Percentiles rank a stretch among this genome's conserved stretches.
Conservation (phyloP, 306 rosid species). For the Carpinus viminea region DNA sequence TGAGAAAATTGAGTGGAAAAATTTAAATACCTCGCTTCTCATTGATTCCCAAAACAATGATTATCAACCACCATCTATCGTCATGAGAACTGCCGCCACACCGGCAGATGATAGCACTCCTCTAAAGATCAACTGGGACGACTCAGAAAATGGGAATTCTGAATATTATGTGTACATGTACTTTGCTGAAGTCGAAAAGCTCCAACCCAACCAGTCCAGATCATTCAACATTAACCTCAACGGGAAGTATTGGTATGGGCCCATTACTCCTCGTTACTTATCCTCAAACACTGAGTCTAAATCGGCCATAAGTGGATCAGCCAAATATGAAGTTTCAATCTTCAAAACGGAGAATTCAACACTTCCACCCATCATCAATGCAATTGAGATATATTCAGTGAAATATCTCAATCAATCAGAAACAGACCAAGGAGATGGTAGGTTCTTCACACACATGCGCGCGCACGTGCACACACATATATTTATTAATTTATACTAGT, state of each 20-base stretch:
- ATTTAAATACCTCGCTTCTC: slow-evolving; percentile 12
- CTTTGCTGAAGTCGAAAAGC: slow-evolving; percentile 30
- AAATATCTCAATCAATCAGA: slow-evolving; percentile 29
- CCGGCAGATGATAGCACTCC: slow-evolving; percentile 21
- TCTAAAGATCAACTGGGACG: slow-evolving; percentile 16
- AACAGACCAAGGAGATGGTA: slow-evolving; percentile 52
- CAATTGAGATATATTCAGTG: slow-evolving; percentile 37
- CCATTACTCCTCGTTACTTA: neutral
- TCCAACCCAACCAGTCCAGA: slow-evolving; percentile 32
- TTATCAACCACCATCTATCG: slow-evolving; percentile 26
- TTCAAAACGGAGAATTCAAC: slow-evolving; percentile 20
- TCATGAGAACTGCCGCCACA: slow-evolving; percentile 38
- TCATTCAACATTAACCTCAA: slow-evolving; percentile 6
- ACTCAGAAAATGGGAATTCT: neutral
- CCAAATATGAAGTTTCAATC: neutral
- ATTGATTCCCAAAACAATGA: neutral
- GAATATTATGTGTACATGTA: slow-evolving; percentile 31
- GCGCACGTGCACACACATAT: no score
- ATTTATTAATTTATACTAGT: neutral
- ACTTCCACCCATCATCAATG: slow-evolving; percentile 55
- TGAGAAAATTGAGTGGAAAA: neutral
- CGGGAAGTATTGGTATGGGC: slow-evolving; percentile 9
- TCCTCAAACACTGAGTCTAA: accelerated
- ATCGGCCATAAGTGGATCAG: neutral
- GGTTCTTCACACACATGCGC: neutral